Base-by-base conservation (phyloP, 2,329 filamentous ascomycete genomes). In the Ascochyta pisi region DNA sequence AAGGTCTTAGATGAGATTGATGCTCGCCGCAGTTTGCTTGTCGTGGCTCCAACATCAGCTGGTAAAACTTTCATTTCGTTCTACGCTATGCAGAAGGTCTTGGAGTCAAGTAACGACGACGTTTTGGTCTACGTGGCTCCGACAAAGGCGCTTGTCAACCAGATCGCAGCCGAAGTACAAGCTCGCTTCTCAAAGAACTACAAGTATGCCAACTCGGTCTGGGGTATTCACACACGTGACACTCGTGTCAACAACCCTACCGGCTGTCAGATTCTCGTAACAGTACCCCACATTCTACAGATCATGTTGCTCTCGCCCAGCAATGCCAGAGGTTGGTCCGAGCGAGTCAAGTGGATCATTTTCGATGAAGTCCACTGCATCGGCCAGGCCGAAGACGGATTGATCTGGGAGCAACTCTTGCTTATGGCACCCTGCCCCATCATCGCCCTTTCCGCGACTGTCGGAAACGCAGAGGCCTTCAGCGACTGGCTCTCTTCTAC, bases 11-110 rank as follows among this genome's bases (percentile, higher is more conserved):
- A 94, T 60, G 84, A 85, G 35, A 87, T 93, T 34, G 90, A 94
- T 70, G 81, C 81, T 0, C 80, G 89, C 50, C 84, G 86, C 61
- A 91, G 88, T 63, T 77, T 91, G 0, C 87, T 93, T 55, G 88
- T 92, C 0, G 86, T 93, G 8, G 90, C 90, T 0, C 90, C 90
- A 0, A 94, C 90, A 0, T 90, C 87, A 23, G 87, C 90, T 0
- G 90, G 90, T 63, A 94, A 93, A 73, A 94, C 90, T 0, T 94
- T 93, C 71, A 93, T 93, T 55, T 89, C 86, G 0, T 94, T 93
- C 73, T 92, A 94, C 64, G 90, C 90, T 1, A 94, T 93, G 88
- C 88, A 89, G 66, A 87, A 90, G 67, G 79, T 92, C 1, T 78
- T 94, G 9, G 81, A 89, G 67, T 82, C 82, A 4, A 85, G 84